These are phyloP conservation scores for Cyberlindnera bimundalis DNA, from an alignment of 805 yeast genomes.

Conservation along the genomic window DNA sequence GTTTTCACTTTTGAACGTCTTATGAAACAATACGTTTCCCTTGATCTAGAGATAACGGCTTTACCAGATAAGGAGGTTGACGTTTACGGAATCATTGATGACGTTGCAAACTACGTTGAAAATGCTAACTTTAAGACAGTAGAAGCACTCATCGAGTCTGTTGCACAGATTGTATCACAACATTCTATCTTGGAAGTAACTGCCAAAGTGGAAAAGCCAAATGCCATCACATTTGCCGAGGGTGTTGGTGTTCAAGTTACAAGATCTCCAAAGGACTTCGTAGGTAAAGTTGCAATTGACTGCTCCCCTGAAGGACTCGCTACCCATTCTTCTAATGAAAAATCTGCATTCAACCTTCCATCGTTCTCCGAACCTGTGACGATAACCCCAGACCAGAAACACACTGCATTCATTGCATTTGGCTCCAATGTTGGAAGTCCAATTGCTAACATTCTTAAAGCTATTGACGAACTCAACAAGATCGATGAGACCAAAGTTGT, in stretches of 20 bases:
- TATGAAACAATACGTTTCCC: conserved; percentile 68
- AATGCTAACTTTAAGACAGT: conserved; percentile 83
- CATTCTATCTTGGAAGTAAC: conserved; percentile 36
- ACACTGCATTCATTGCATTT: conserved; percentile 73
- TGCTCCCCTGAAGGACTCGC: not conserved
- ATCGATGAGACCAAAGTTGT: conserved; percentile 38
- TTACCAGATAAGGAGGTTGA: conserved; percentile 32
- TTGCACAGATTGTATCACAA: conserved; percentile 54
- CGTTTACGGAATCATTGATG: conserved; percentile 43
- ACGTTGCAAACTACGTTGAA: conserved; percentile 61
- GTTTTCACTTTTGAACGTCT: conserved; percentile 88
- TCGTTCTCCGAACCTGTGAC: conserved; percentile 36
- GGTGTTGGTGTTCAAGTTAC: conserved; percentile 85
- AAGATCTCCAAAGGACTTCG: conserved; percentile 44
- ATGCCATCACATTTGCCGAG: conserved; percentile 80
- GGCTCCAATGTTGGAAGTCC: conserved; percentile 86
- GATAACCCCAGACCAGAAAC: conserved; percentile 25
- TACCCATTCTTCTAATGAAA: not conserved
- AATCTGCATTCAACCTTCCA: conserved; percentile 16
- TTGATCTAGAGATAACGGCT: conserved; percentile 46
- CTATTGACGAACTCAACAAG: conserved; percentile 46
- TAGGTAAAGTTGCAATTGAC: conserved; percentile 19
- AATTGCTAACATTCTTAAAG: conserved; percentile 52
- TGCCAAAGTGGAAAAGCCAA: conserved; percentile 78
- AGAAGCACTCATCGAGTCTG: conserved; percentile 80